phyloP scores from a whole-genome alignment of 78 protist species.

The Dictyostelium discoideum region DNA sequence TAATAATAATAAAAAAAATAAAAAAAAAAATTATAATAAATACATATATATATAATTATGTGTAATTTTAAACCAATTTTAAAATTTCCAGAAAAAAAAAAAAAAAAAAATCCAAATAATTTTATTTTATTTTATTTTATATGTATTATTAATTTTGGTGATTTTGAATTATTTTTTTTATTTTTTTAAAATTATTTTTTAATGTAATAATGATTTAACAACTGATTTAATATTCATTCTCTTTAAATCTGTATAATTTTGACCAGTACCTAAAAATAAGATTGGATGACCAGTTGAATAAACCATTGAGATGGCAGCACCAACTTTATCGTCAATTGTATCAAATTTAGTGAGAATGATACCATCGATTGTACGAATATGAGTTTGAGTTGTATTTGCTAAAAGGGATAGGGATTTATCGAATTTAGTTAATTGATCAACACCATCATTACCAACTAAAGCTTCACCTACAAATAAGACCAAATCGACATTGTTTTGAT shows the following conservation, averaged over 20 bases:
- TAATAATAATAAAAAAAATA: too few species aligned
- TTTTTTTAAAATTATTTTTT: background rate
- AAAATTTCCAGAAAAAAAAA: background rate
- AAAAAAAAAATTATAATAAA: too few species aligned
- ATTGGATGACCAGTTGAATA: slow-evolving; percentile 98
- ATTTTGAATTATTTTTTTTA: too few species aligned
- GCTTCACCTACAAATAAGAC: slow-evolving; percentile 99
- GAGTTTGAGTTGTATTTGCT: slow-evolving; percentile 34
- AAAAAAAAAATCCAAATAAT: background rate
- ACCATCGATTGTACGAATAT: slow-evolving; percentile 96
- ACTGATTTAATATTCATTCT: slow-evolving; percentile 89
- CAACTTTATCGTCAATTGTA: slow-evolving; percentile 99
- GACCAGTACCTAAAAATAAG: slow-evolving; percentile 99
- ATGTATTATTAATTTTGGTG: too few species aligned
- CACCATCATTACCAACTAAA: slow-evolving; percentile 99
- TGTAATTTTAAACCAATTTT: too few species aligned
- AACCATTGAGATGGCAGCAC: slow-evolving; percentile 99
- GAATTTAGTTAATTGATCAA: slow-evolving; percentile 98
- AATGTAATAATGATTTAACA: slow-evolving; percentile 87
- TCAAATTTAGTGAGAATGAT: slow-evolving; percentile 99
- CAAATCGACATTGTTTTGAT: slow-evolving; percentile 93
- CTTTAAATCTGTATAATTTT: slow-evolving; percentile 93
- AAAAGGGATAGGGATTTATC: slow-evolving; percentile 87
- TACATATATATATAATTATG: too few species aligned
- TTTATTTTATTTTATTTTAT: background rate